Conservation (phyloP, 345 rosid genomes). For the Citrus australasica region DNA sequence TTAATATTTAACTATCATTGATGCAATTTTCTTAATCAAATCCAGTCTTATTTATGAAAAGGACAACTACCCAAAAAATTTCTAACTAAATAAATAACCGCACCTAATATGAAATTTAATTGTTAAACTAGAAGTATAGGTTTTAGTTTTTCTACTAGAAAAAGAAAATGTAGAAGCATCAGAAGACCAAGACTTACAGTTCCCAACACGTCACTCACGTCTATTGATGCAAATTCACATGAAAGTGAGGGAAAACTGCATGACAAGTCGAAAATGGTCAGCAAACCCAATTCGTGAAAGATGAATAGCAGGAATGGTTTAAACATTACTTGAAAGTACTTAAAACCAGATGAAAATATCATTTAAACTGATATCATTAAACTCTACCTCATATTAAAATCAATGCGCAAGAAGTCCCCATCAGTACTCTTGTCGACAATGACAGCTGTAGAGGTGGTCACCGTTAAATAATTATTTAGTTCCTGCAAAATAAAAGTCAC, state of each 20-base stretch:
- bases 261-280: constrained; percentile 22
- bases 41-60: neutral
- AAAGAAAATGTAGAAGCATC: constrained; percentile 13
- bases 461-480: constrained; percentile 71
- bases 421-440: constrained; percentile 90
- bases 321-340: neutral
- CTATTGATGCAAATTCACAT: constrained; percentile 96
- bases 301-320: neutral
- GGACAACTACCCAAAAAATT: neutral
- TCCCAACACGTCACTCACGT: constrained; percentile 93
- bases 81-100: neutral
- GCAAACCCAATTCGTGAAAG: constrained; percentile 11
- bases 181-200: constrained; percentile 68
- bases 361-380: constrained; percentile 1
- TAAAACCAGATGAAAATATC: neutral
- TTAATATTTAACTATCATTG: neutral
- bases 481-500: constrained; percentile 54
- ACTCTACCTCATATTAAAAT: constrained; percentile 84
- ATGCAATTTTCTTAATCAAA: neutral
- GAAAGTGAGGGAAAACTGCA: constrained; percentile 95
- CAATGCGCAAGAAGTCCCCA: constrained; percentile 85
- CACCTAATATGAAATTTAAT: neutral
- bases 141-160: neutral
- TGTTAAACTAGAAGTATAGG: neutral
- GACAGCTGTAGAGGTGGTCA: constrained; percentile 76